phyloP scores from a whole-genome alignment of 192 early-diverging fungal genomes.

The Gigaspora rosea region DNA sequence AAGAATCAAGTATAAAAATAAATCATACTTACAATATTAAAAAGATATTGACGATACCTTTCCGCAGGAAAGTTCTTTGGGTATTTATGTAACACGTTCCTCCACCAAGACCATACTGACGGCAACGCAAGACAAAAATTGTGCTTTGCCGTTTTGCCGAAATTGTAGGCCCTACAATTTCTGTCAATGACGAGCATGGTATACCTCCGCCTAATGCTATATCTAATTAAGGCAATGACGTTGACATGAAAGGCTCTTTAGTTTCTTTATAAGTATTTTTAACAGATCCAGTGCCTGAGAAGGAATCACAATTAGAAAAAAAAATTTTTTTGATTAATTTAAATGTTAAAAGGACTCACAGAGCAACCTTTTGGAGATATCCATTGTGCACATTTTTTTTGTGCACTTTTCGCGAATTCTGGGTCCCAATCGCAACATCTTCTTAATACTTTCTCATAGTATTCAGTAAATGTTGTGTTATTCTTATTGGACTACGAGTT shows the following conservation, averaged over 20 bases:
- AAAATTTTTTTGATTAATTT: background rate
- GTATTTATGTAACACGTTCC: constrained; percentile 29
- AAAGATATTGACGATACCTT: background rate
- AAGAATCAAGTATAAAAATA: background rate
- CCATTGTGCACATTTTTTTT: no score
- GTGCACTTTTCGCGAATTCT: no score
- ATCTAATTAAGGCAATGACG: constrained; percentile 16
- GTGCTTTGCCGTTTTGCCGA: constrained; percentile 29
- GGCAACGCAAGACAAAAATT: constrained; percentile 26
- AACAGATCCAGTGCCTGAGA: background rate
- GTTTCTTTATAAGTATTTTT: background rate
- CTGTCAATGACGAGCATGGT: constrained; percentile 24
- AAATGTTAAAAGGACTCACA: background rate
- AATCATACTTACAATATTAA: no score
- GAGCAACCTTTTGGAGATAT: no score
- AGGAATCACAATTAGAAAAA: background rate
- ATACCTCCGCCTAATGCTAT: constrained; percentile 25
- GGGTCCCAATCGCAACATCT: no score
- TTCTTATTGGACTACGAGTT: no score
- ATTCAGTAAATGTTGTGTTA: no score
- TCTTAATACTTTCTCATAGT: no score
- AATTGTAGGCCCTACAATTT: constrained; percentile 16
- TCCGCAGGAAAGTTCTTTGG: constrained; percentile 12
- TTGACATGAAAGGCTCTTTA: constrained; percentile 23
- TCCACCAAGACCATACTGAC: constrained; percentile 25